phyloP scores from a whole-genome alignment of 2,329 filamentous ascomycete genomes.

The Phyllosticta ampelicida region DNA sequence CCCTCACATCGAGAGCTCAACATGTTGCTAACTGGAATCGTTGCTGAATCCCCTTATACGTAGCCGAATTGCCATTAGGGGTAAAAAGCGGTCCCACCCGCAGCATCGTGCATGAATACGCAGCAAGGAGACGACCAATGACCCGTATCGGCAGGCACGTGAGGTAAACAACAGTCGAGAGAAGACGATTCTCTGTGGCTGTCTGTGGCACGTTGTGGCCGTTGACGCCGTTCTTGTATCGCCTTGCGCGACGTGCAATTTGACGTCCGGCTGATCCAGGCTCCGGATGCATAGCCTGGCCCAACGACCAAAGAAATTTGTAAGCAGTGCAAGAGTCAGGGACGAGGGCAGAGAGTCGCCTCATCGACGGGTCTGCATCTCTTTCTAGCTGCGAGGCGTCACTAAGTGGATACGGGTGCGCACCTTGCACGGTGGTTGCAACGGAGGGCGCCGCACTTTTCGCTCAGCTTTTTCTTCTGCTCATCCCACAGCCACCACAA shows the following conservation, averaged over 20 bases:
- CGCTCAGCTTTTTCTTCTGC: background rate
- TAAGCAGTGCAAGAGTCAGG: background rate
- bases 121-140: background rate
- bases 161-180: background rate
- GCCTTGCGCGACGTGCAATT: background rate
- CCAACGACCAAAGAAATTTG: background rate
- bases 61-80: background rate
- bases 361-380: background rate
- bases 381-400: background rate
- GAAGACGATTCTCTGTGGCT: background rate
- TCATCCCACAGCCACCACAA: background rate
- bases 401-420: background rate
- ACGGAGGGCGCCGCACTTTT: background rate
- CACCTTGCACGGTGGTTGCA: background rate
- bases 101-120: background rate
- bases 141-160: background rate
- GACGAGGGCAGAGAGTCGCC: background rate
- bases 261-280: background rate
- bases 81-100: background rate
- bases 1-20: background rate
- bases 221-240: background rate
- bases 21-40: background rate
- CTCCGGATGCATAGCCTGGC: background rate
- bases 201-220: background rate
- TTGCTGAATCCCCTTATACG: background rate